Evolutionary conservation across 2,329 filamentous ascomycete genomes (phyloP).

Genomic region (Trichoderma koningiopsis): DNA sequence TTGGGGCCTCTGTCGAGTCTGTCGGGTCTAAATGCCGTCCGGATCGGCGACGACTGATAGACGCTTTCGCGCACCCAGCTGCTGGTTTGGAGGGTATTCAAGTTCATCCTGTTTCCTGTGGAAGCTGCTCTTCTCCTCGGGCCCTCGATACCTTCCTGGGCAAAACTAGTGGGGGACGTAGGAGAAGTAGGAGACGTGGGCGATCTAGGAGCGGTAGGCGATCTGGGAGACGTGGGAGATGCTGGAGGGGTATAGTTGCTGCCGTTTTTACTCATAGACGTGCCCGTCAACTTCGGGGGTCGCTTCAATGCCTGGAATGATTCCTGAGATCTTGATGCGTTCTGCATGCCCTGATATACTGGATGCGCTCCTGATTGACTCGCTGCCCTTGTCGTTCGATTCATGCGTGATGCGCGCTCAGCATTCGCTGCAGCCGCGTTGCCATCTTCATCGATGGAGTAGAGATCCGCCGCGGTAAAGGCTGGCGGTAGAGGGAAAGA

Average conservation of each 20-base stretch:
- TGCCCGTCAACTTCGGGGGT: constrained; percentile 41
- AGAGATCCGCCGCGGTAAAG: constrained; percentile 20
- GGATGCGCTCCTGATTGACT: constrained; percentile 34
- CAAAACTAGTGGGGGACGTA: constrained; percentile 33
- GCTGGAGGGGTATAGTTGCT: constrained; percentile 30
- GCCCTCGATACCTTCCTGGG: constrained; percentile 32
- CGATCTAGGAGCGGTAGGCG: neutral
- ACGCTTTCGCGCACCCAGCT: constrained; percentile 24
- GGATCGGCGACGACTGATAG: constrained; percentile 22
- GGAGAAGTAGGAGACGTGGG: constrained; percentile 29
- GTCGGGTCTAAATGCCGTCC: constrained; percentile 25
- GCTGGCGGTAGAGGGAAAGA: constrained; percentile 22
- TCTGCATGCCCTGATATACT: constrained; percentile 39
- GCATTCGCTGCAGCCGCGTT: neutral
- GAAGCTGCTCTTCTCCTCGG: constrained; percentile 36
- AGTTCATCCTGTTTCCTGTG: constrained; percentile 43
- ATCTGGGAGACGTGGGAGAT: constrained; percentile 26
- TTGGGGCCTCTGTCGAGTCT: constrained; percentile 41
- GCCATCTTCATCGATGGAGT: constrained; percentile 20
- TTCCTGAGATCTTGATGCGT: constrained; percentile 31
- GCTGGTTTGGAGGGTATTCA: constrained; percentile 44
- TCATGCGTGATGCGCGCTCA: constrained; percentile 9
- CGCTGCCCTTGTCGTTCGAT: constrained; percentile 26
- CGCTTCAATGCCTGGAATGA: constrained; percentile 39
- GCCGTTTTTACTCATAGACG: constrained; percentile 6